Base-by-base conservation (phyloP, 495 filamentous ascomycete genomes). In the Hyaloscypha variabilis region DNA sequence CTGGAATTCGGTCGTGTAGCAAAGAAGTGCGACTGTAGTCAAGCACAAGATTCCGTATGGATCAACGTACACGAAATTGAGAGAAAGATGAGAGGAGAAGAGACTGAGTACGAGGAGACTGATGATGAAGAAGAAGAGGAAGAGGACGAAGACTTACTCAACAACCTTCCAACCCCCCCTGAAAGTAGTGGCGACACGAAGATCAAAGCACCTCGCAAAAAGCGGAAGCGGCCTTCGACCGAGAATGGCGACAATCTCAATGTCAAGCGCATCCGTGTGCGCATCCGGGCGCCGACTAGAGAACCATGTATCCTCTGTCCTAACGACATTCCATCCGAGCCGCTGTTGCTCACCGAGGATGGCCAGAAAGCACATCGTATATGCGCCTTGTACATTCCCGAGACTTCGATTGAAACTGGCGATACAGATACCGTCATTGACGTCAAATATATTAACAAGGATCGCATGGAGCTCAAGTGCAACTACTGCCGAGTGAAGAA, bases 51-150 rank as follows among this genome's bases (percentile, higher is more conserved):
- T 79, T 97, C 93, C 67, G 95, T 99, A 26, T 99, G 95, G 94
- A 93, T 99, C 51, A 93, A 99, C 71, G 92, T 97, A 17, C 87
- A 88, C 42, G 93, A 97, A 67, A 93, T 99, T 66, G 92, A 98
- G 76, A 90, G 96, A 62, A 97, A 95, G 77, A 79, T 98, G 31
- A 85, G 93, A 51, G 96, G 95, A 8, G 95, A 98, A 75, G 85
- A 90, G 29, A 97, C 94, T 0, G 95, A 97, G 60, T 96, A 91
- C 69, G 91, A 92, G 64, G 92, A 94, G 66, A 91, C 88, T 0
- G 89, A 91, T 29, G 90, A 93, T 59, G 88, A 91, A 36, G 84
- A 88, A n/a, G 87, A 90, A 11, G 86, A 90, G 2, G 88, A 88
- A 1, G 87, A 88, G 1, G 87, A 88, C 0, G 84, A 92, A 0